Evolutionary conservation across 2,329 filamentous ascomycete species (phyloP), one percentile per base, ranked within the genome.

Genomic region (Diplocarpon mali): DNA sequence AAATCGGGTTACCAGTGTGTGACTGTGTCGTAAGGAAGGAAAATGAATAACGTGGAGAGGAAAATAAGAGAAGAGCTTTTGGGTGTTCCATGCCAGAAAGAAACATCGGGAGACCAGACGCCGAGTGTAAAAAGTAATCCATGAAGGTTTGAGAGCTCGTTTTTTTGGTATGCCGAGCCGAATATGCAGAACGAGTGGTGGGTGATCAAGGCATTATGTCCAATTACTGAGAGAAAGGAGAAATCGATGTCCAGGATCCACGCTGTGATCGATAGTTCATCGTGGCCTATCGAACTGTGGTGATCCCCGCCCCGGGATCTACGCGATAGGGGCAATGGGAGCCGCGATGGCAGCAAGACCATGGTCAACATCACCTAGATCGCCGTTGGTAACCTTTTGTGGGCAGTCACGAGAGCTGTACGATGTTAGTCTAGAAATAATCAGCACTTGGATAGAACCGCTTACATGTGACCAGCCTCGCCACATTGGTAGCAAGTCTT

Each of bases 401-500:
- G 88, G 84, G 73, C 92, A 58, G 31, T 58, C 53, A 28, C 51
- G 48, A 35, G 53, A 55, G 36, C 46, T 54, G 16, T 36, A 16
- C 1, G 13, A 7, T 38, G 34, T 51, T 17, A 51, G 49, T 29
- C 14, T 16, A 10, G 14, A 10, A 14, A 2, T 10, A 15, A 16
- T 13, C 2, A 37, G n/a, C 9, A 40, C 20, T 9, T 24, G 37
- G 12, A 17, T n/a, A n/a, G 12, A 14, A 29, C 17, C 2, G 44
- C 51, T 48, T 46, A 96, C 90, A 96, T 96, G 69, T 96, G 90
- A 42, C 92, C 92, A 47, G 88, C 80, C 71, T 95, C 85, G 55
- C 90, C 87, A 64, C 92, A 98, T 67, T 89, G 84, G 73, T 98
- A 98, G 78, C 92, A 98, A 53, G 89, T 95, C 80, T 96, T 98